Conservation (phyloP, 495 filamentous ascomycete genomes). For the Tuber calosporum region DNA sequence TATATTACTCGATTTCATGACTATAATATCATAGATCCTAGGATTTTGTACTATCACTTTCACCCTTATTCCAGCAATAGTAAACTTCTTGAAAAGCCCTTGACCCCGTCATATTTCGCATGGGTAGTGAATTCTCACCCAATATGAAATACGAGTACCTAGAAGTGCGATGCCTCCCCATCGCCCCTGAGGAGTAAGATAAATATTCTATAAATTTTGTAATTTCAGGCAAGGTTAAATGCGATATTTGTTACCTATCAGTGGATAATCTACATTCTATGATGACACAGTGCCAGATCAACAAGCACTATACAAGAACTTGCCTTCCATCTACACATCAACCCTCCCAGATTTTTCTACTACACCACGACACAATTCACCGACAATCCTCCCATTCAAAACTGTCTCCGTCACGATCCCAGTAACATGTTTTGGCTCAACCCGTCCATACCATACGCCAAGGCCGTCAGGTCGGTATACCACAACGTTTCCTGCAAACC, state of each 20-base stretch:
- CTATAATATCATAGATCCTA: background rate
- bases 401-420: slow-evolving; percentile 80
- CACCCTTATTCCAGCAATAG: background rate
- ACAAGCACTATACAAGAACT: background rate
- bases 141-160: background rate
- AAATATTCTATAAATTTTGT: background rate
- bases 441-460: slow-evolving; percentile 89
- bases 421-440: slow-evolving; percentile 79
- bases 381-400: slow-evolving; percentile 61
- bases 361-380: slow-evolving; percentile 65
- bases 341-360: slow-evolving; percentile 44
- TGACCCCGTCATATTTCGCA: background rate
- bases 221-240: background rate
- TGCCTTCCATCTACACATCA: background rate
- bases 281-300: background rate
- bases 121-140: background rate
- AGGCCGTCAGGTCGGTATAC: slow-evolving; percentile 79
- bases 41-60: background rate
- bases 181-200: background rate
- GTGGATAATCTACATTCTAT: background rate
- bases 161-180: background rate
- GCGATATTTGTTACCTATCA: background rate
- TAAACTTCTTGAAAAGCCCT: background rate
- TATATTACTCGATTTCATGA: background rate
- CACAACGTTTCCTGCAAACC: slow-evolving; percentile 89